A percentile compares a stretch with the other conserved stretches of the same genome.
phyloP scores from a whole-genome alignment of 306 rosid species.

The Cicer cuneatum region DNA sequence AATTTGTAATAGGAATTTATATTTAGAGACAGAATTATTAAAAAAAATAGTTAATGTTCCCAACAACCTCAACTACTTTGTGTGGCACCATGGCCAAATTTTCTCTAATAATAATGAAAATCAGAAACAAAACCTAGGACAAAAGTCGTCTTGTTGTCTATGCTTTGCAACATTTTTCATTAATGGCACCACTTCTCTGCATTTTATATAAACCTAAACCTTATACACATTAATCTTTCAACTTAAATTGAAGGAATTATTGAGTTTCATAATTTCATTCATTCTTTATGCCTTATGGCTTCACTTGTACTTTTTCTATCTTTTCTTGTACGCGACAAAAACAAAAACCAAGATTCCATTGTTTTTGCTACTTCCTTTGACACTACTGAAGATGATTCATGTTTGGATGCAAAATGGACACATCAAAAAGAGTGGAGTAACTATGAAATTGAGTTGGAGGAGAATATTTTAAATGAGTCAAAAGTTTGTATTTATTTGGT shows the following conservation, averaged over 20 bases:
- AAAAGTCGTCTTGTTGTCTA: background rate
- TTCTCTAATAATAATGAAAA: constrained; percentile 31
- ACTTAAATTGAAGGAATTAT: background rate
- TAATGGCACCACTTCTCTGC: background rate
- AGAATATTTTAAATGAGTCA: constrained; percentile 44
- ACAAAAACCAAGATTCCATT: background rate
- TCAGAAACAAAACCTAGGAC: background rate
- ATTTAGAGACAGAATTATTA: too few species aligned
- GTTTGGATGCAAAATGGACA: constrained; percentile 12
- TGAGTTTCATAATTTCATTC: background rate
- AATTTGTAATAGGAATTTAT: too few species aligned
- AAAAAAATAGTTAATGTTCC: background rate
- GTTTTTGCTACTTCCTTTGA: background rate
- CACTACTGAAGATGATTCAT: constrained; percentile 21
- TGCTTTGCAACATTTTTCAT: background rate
- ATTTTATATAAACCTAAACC: background rate
- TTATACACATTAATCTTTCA: background rate
- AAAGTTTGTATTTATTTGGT: constrained; percentile 46
- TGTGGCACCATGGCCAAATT: background rate
- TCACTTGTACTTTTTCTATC: constrained; percentile 49
- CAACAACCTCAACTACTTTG: constrained; percentile 47
- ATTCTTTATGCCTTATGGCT: constrained; percentile 42
- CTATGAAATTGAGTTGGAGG: constrained; percentile 10
- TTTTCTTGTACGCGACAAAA: constrained; percentile 14
- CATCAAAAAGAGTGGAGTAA: constrained; percentile 14